Evolutionary conservation across 2,329 filamentous ascomycete genomes (phyloP), one percentile per base, ranked within the genome.

Genomic region (Alternaria infectoria): DNA sequence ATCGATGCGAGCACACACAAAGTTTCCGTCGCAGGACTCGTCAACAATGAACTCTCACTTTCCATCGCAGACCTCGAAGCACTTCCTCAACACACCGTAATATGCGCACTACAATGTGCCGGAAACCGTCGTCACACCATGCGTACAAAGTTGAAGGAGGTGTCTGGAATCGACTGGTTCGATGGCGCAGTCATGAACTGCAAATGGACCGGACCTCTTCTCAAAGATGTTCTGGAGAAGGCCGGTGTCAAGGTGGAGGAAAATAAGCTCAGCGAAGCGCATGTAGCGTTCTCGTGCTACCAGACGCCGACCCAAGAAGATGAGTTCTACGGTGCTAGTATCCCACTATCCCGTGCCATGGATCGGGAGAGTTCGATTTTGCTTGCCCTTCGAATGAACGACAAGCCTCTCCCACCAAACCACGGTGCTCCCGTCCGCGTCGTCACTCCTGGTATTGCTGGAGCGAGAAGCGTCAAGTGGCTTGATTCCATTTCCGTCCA

Each of bases 131-230:
- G 87, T 11, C 86, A 89, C 70, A 87, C 86, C 2, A 89, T 89
- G 86, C 84, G 86, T 25, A 88, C 86, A 1, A 79, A 83, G 65
- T 76, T 88, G 25, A 87, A 87, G 69, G 87, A 89, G 73, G 87
- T 89, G 6, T 78, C 82, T 32, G 87, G 87, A 1, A 84, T 89
- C 45, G 86, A 89, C 69, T 89, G 87, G 87, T 82, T 82, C 40
- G 86, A 88, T 67, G 86, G 83, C 43, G 87, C 87, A 0, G 83
- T 88, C 19, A 88, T 88, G 86, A 89, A 88, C 69, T 87, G 86
- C 69, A 81, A 78, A 58, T 89, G 86, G 86, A 82, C 79, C 13
- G 76, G 76, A 0, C 87, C 87, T 3, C 77, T 84, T 5, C 78
- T 89, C 12, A 73, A 79, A 26, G 86, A 88, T 69, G 81, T 89